Percentiles rank a stretch among this genome's conserved stretches.
Evolutionary conservation across 2,329 filamentous ascomycete species (phyloP).

Genomic region (Trichoderma oligosporum): DNA sequence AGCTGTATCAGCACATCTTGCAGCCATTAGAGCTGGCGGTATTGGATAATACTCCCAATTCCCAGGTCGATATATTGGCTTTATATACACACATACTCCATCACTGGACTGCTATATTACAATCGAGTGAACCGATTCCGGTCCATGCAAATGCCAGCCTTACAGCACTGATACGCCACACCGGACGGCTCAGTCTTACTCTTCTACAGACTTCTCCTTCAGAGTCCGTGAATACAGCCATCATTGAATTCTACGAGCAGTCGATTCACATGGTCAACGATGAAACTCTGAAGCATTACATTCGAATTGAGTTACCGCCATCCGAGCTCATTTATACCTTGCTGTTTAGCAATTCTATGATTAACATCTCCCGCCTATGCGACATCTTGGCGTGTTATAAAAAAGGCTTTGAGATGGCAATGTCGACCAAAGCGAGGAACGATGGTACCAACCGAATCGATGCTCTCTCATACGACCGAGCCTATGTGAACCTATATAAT

Average conservation of each 20-base stretch:
- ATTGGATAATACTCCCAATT: constrained; percentile 46
- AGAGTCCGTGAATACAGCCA: constrained; percentile 47
- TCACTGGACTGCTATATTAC: constrained; percentile 51
- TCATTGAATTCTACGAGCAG: constrained; percentile 68
- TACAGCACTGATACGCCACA: constrained; percentile 43
- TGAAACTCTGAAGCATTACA: constrained; percentile 45
- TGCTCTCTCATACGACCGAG: constrained; percentile 49
- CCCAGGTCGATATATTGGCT: constrained; percentile 57
- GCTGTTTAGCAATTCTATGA: constrained; percentile 61
- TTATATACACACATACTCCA: constrained; percentile 66
- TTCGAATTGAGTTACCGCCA: constrained; percentile 66
- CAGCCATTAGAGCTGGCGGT: constrained; percentile 49
- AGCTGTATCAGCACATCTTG: constrained; percentile 48
- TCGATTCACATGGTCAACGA: constrained; percentile 55
- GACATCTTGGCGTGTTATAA: constrained; percentile 70
- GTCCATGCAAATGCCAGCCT: constrained; percentile 38
- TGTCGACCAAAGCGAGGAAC: constrained; percentile 39
- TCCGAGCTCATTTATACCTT: constrained; percentile 66
- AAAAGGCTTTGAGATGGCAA: constrained; percentile 64
- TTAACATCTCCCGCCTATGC: constrained; percentile 65
- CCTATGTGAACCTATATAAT: constrained; percentile 69
- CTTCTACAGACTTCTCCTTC: constrained; percentile 52
- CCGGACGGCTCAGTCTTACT: constrained; percentile 55
- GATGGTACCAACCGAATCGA: constrained; percentile 30
- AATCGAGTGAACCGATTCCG: constrained; percentile 37